Base-by-base conservation (phyloP, 106 monocot genomes). In the Amphibolis antarctica region DNA sequence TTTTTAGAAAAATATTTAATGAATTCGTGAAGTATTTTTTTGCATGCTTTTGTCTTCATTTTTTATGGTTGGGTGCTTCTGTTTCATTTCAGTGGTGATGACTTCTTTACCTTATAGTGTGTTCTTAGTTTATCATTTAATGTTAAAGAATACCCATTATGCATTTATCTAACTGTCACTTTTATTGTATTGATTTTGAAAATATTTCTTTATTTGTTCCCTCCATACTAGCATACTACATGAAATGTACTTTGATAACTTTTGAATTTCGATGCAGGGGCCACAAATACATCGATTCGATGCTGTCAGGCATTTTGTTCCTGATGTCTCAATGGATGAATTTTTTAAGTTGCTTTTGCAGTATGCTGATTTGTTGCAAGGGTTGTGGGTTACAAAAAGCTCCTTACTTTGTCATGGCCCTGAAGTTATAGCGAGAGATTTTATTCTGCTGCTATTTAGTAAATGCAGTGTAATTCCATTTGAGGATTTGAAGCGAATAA, bases 311-410 rank as follows among this genome's bases (percentile, higher is more conserved):
- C 74, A 86, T 81, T 81, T 84, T 76, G 83, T 81, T 69, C 82
- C 84, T 47, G 52, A 23, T n/a, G 55, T 66, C 5, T 76, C 86
- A 12, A 28, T 50, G 27, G 69, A 81, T 52, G 75, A 84, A 42
- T 51, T 86, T 46, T 55, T 94, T 3, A 69, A 63, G 61, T 21
- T 80, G 48, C 76, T 94, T 74, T 81, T 71, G 44, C 68, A 66
- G 10, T 66, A 83, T 69, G 89, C 89, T 66, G 45, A 71, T 73
- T 78, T 89, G 66, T 83, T 94, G 7, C 94, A 86, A 71, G 89
- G 89, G 19, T 64, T 86, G 57, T 96, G 94, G 94, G 80, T 96
- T 69, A 52, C 79, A 20, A 89, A 96, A 82, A 86, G 83, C 65
- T 80, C 76, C 42, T 54, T 96, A 46, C 36, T 89, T 18, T 75